phyloP scores from a whole-genome alignment of 306 rosid genomes.

The Glycine tomentella region DNA sequence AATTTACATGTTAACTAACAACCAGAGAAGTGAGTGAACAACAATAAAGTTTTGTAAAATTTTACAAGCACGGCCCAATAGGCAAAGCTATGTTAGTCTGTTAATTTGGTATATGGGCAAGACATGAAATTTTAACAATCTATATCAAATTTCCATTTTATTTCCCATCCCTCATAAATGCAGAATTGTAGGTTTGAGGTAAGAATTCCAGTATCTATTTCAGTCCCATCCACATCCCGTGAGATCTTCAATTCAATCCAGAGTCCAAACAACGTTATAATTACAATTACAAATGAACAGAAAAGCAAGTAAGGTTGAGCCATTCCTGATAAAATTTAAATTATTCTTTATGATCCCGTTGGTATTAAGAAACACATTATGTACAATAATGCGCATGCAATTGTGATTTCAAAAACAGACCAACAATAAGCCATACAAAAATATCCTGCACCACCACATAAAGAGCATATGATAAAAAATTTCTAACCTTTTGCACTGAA shows the following conservation, averaged over 20 bases:
- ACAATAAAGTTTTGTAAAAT: not conserved
- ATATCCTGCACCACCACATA: not conserved
- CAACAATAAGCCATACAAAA: not conserved
- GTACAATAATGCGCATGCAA: slow-evolving; percentile 14
- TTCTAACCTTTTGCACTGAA: slow-evolving; percentile 60
- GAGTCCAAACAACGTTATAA: not conserved
- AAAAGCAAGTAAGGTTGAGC: slow-evolving; percentile 3
- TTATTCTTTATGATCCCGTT: not conserved
- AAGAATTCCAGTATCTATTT: slow-evolving; percentile 6
- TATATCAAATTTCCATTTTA: not conserved
- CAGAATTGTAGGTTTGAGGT: slow-evolving; percentile 18
- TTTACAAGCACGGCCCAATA: not conserved
- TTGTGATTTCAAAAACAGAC: not conserved
- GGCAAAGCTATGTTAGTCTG: slow-evolving; percentile 1
- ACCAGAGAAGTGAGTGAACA: slow-evolving; percentile 7
- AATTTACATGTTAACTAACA: not conserved
- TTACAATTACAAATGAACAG: slow-evolving; percentile 32
- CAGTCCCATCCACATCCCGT: not conserved
- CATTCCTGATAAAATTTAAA: not conserved
- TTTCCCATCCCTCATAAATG: slow-evolving; percentile 11
- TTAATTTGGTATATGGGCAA: not conserved
- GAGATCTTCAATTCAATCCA: slow-evolving; percentile 27
- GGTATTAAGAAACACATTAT: not conserved
- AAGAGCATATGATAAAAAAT: not conserved
- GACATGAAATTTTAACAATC: slow-evolving; percentile 7